A percentile compares a stretch with the other conserved stretches of the same genome.
These are phyloP conservation scores for Tetracladium maxilliforme DNA, from an alignment of 2,329 filamentous ascomycete genomes.

Conservation along the genomic window DNA sequence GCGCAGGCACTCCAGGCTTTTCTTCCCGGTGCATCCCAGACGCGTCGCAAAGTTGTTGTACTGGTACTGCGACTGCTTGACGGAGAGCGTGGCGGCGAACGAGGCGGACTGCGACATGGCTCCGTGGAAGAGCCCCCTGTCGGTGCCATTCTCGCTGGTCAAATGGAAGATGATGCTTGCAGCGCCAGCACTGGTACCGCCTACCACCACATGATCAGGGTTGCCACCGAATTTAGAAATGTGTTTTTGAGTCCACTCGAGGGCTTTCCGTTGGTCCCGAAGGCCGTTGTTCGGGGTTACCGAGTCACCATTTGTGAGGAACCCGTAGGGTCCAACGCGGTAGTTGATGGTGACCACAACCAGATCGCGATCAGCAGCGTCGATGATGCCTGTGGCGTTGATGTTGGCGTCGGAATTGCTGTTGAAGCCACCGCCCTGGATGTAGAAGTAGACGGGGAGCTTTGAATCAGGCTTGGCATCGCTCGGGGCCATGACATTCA, in stretches of 20 bases:
- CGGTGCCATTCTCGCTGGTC: slow-evolving; percentile 32
- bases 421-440: slow-evolving; percentile 49
- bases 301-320: slow-evolving; percentile 39
- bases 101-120: slow-evolving; percentile 35
- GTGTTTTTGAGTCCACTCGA: slow-evolving; percentile 56
- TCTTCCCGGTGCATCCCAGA: slow-evolving; percentile 20
- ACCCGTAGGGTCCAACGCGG: slow-evolving; percentile 60
- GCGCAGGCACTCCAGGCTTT: slow-evolving; percentile 30
- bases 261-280: slow-evolving; percentile 51
- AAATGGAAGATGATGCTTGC: slow-evolving; percentile 51
- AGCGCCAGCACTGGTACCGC: slow-evolving; percentile 54
- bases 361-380: slow-evolving; percentile 42
- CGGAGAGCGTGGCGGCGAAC: slow-evolving; percentile 30
- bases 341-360: slow-evolving; percentile 65
- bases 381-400: slow-evolving; percentile 45
- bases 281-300: slow-evolving; percentile 60
- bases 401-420: slow-evolving; percentile 30
- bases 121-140: slow-evolving; percentile 33
- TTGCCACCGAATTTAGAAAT: slow-evolving; percentile 56
- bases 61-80: slow-evolving; percentile 32
- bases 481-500: slow-evolving; percentile 48
- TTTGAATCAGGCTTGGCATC: slow-evolving; percentile 28
- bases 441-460: slow-evolving; percentile 47
- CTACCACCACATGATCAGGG: slow-evolving; percentile 50
- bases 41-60: slow-evolving; percentile 31